Base-by-base conservation (phyloP, 2,329 filamentous ascomycete genomes). In the Fusarium sp. region DNA sequence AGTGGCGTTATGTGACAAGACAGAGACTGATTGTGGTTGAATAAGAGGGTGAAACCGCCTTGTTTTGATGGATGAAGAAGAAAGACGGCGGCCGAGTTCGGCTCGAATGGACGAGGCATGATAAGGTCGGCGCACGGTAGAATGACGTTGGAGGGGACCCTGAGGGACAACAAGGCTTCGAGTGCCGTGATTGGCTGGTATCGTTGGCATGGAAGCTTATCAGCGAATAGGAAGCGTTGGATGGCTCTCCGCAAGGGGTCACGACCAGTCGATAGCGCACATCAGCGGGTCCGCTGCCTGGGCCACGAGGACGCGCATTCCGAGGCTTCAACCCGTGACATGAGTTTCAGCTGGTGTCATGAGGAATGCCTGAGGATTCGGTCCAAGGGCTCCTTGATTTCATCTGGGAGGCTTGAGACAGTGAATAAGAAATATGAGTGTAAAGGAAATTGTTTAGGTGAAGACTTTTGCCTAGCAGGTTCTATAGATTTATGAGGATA, bases 111-210 rank as follows among this genome's bases (percentile, higher is more conserved):
- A 54, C n/a, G 63, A 73, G 56, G 49, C 42, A 63, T 58, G 72
- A 74, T 74, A 74, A 74, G 72, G 71, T 68, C 59, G 44, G 20
- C 48, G 36, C 52, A 39, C 59, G 28, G 42, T 69, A 69, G 67
- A 41, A 74, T 74, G 72, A 69, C 71, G 71, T 74, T 45, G 41
- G 61, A 55, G 61, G 59, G 69, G 66, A 75, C 73, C 73, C 66
- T 75, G 73, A 75, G 66, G 41, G 69, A 26, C 38, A 41, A 36
- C 41, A 54, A 41, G 39, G 20, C n/a, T 31, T 2, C 1, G 35
- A 18, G n/a, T 24, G 41, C 11, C 28, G 4, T 72, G 63, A 74
- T 74, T 75, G 72, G 72, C 10, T 9, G 17, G 12, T 12, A 3
- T 14, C 1, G 1, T 14, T 17, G 17, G 13, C 3, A 26, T 24